These are phyloP conservation scores for Penicillium soppii DNA, from an alignment of 495 filamentous ascomycete species.

Conservation along the genomic window DNA sequence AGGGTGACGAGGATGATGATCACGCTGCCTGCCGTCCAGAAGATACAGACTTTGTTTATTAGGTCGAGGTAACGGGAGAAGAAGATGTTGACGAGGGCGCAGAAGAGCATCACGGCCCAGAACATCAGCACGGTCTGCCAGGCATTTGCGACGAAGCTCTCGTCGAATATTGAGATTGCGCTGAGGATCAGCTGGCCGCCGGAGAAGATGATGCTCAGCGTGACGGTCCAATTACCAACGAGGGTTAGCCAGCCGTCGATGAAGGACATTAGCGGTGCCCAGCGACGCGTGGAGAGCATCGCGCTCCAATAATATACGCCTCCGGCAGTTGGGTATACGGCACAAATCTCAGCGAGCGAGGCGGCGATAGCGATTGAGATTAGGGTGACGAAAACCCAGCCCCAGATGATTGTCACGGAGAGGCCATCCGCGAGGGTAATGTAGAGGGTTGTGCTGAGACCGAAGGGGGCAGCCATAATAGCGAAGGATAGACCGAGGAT, in stretches of 20 bases:
- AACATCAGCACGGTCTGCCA: conserved; percentile 67
- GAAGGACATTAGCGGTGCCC: conserved; percentile 65
- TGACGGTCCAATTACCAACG: conserved; percentile 65
- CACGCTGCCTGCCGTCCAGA: conserved; percentile 62
- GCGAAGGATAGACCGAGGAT: conserved; percentile 61
- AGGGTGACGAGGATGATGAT: conserved; percentile 60
- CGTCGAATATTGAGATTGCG: conserved; percentile 60
- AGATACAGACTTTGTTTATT: conserved; percentile 68
- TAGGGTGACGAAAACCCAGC: conserved; percentile 65
- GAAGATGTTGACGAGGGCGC: conserved; percentile 59
- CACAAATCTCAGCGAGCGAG: conserved; percentile 74
- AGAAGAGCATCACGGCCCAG: conserved; percentile 61
- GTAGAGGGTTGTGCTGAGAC: conserved; percentile 67
- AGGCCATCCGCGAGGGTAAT: conserved; percentile 66
- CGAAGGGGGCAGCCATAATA: conserved; percentile 64
- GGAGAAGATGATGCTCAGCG: conserved; percentile 47
- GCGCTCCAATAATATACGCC: conserved; percentile 79
- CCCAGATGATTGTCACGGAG: conserved; percentile 67
- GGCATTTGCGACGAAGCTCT: conserved; percentile 58
- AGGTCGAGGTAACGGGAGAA: conserved; percentile 56
- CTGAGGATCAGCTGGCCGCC: conserved; percentile 61
- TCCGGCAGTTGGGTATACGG: conserved; percentile 67
- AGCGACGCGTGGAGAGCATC: conserved; percentile 53
- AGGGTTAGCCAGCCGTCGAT: conserved; percentile 76
- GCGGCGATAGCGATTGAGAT: conserved; percentile 71